These are phyloP conservation scores for Meyerozyma carpophila DNA, from an alignment of 1,139 yeast genomes.

Conservation along the genomic window DNA sequence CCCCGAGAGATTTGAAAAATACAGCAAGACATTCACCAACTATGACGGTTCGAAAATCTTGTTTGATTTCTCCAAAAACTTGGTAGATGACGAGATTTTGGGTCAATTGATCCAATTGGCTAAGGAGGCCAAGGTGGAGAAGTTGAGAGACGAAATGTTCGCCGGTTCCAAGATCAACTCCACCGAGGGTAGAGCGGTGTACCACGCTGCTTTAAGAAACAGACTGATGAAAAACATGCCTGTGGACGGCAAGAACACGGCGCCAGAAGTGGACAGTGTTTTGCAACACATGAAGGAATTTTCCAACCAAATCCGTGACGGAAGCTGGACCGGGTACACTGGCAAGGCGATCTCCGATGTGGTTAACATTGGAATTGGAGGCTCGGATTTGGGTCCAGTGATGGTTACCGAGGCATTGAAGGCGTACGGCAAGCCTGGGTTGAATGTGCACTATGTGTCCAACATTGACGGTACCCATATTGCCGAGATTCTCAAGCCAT, in stretches of 20 bases:
- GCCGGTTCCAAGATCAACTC: constrained; percentile 89
- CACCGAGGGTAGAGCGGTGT: constrained; percentile 96
- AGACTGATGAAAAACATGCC: constrained; percentile 74
- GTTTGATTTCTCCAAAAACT: constrained; percentile 92
- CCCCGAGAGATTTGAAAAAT: constrained; percentile 67
- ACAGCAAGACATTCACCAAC: constrained; percentile 71
- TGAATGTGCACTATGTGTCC: constrained; percentile 87
- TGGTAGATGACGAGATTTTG: constrained; percentile 79
- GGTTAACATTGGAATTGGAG: constrained; percentile 98
- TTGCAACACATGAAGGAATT: constrained; percentile 95
- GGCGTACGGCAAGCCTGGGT: constrained; percentile 72
- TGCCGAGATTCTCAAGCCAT: constrained; percentile 77
- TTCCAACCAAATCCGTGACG: constrained; percentile 82
- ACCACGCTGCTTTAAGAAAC: constrained; percentile 94
- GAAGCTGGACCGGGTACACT: constrained; percentile 94
- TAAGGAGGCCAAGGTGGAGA: constrained; percentile 82
- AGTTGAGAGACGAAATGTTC: constrained; percentile 85
- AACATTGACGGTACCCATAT: constrained; percentile 98
- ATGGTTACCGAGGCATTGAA: constrained; percentile 98
- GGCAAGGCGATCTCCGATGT: constrained; percentile 91
- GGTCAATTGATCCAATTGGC: constrained; percentile 69
- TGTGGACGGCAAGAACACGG: constrained; percentile 86
- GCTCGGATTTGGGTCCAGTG: constrained; percentile 97
- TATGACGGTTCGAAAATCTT: constrained; percentile 82
- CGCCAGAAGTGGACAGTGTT: constrained; percentile 85